Conservation (phyloP, 306 rosid species). For the Cercis canadensis region DNA sequence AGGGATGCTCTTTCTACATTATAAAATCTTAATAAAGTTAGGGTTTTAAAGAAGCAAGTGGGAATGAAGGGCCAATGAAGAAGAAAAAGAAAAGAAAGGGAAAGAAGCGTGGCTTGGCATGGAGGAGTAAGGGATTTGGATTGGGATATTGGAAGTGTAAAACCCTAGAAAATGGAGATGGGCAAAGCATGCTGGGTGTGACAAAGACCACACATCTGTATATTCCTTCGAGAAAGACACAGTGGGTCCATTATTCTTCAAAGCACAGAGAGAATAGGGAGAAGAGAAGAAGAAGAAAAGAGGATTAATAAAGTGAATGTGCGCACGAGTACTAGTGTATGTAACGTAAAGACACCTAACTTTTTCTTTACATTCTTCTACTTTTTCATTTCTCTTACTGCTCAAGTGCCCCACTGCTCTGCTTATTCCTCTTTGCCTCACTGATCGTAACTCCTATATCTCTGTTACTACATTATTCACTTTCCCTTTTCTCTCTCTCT, state of each 20-base stretch:
- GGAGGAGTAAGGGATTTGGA: too few species aligned
- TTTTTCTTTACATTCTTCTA: constrained; percentile 56
- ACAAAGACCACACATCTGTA: constrained; percentile 86
- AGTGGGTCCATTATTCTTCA: constrained; percentile 55
- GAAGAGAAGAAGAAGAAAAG: not conserved
- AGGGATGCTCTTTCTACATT: not conserved
- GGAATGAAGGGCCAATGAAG: constrained; percentile 31
- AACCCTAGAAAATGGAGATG: constrained; percentile 83
- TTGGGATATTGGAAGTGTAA: constrained; percentile 38
- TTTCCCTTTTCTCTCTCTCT: constrained; percentile 39
- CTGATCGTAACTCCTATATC: constrained; percentile 40
- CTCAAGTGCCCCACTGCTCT: constrained; percentile 42
- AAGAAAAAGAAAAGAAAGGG: not conserved
- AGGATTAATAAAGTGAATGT: constrained; percentile 32
- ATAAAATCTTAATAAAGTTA: not conserved
- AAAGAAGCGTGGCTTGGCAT: too few species aligned
- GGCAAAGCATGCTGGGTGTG: constrained; percentile 85
- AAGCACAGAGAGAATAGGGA: constrained; percentile 25
- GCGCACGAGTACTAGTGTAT: constrained; percentile 74
- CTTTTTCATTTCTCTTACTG: constrained; percentile 32
- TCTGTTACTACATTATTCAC: constrained; percentile 4
- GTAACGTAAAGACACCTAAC: constrained; percentile 63
- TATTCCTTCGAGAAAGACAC: constrained; percentile 93
- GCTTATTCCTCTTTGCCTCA: constrained; percentile 55
- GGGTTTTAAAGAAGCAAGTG: constrained; percentile 32